Evolutionary conservation across 2,329 filamentous ascomycete genomes (phyloP).

Genomic region (Metarhizium guizhouense): DNA sequence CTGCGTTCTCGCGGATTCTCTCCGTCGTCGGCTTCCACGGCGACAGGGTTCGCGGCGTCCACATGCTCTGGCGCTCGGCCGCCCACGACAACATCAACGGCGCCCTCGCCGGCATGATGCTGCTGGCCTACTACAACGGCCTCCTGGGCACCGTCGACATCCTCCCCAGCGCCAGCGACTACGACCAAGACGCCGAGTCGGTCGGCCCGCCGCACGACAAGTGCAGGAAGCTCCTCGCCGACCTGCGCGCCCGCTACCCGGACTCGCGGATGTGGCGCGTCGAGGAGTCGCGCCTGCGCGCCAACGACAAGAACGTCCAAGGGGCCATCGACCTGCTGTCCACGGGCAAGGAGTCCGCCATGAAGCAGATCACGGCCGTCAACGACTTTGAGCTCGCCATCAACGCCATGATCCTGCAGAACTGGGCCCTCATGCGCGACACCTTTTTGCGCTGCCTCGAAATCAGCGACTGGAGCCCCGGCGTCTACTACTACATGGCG

Average conservation of each 20-base stretch:
- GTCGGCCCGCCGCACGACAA: constrained; percentile 64
- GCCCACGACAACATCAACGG: constrained; percentile 83
- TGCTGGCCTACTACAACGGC: constrained; percentile 83
- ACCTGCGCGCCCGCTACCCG: constrained; percentile 72
- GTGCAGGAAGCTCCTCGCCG: constrained; percentile 56
- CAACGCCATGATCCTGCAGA: constrained; percentile 68
- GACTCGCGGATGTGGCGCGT: constrained; percentile 78
- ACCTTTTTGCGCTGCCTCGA: constrained; percentile 67
- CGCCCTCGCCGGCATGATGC: constrained; percentile 73
- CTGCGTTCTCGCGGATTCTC: constrained; percentile 77
- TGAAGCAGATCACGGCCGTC: constrained; percentile 83
- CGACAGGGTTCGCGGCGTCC: constrained; percentile 72
- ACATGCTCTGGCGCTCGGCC: constrained; percentile 85
- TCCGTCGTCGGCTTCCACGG: constrained; percentile 87
- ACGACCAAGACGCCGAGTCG: constrained; percentile 44
- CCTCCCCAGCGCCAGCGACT: constrained; percentile 51
- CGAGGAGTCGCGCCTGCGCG: constrained; percentile 73
- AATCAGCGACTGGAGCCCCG: constrained; percentile 85
- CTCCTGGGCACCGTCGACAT: constrained; percentile 85
- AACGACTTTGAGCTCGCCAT: constrained; percentile 78
- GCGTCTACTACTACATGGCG: constrained; percentile 82
- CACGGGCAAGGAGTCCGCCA: constrained; percentile 52
- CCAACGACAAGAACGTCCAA: constrained; percentile 56
- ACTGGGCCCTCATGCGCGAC: constrained; percentile 64
- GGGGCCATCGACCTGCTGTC: constrained; percentile 59